phyloP scores from a whole-genome alignment of 352 stramenopile species.

The Pythium graminicola region DNA sequence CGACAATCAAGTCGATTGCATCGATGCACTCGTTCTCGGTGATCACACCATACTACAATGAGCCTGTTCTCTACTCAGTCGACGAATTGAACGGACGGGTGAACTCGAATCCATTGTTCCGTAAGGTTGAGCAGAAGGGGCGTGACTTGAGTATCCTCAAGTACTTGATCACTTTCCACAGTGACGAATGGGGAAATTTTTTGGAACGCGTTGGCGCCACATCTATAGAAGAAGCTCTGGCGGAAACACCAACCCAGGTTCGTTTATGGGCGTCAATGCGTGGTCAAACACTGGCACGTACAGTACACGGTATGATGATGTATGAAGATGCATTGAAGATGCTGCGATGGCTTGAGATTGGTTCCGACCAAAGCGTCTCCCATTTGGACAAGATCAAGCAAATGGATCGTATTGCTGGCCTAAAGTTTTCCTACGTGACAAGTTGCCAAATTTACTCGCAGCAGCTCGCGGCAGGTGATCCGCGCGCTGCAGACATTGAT shows the following conservation, averaged over 20 bases:
- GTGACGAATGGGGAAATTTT: slow-evolving; percentile 86
- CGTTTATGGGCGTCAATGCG: slow-evolving; percentile 83
- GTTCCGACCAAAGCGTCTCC: slow-evolving; percentile 72
- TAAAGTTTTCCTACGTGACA: slow-evolving; percentile 87
- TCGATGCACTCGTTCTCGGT: slow-evolving; percentile 87
- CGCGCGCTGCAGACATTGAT: slow-evolving; percentile 93
- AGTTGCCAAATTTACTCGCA: slow-evolving; percentile 88
- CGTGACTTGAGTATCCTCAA: slow-evolving; percentile 85
- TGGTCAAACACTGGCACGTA: slow-evolving; percentile 77
- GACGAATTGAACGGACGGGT: slow-evolving; percentile 80
- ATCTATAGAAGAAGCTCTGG: slow-evolving; percentile 72
- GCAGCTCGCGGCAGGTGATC: slow-evolving; percentile 62
- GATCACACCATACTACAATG: slow-evolving; percentile 87
- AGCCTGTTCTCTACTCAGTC: slow-evolving; percentile 79
- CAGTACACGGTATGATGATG: slow-evolving; percentile 89
- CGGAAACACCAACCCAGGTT: slow-evolving; percentile 77
- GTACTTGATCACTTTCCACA: slow-evolving; percentile 84
- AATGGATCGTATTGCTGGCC: slow-evolving; percentile 78
- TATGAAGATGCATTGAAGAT: slow-evolving; percentile 88
- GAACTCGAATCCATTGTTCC: slow-evolving; percentile 78
- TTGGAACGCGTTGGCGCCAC: slow-evolving; percentile 71
- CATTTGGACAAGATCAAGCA: slow-evolving; percentile 88
- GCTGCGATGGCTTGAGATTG: slow-evolving; percentile 84
- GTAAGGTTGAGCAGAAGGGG: slow-evolving; percentile 77
- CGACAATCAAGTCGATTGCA: slow-evolving; percentile 71